Evolutionary conservation across 257 asterid genomes (phyloP).

Genomic region (Ophiorrhiza pumila): DNA sequence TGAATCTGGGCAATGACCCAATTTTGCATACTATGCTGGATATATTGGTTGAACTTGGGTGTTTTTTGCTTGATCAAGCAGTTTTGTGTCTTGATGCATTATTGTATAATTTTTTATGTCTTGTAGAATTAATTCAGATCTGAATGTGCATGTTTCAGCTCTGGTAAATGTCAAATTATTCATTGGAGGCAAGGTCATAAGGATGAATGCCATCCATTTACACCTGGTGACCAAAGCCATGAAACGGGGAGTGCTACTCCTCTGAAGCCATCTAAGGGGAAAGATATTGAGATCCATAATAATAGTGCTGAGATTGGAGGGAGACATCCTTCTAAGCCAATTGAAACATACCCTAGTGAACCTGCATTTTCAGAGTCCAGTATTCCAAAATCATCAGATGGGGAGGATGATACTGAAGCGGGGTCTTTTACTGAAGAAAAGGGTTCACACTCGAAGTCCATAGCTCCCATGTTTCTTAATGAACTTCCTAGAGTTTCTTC

Average conservation of each 20-base stretch:
- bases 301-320: conserved; percentile 30
- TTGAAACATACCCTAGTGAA: conserved; percentile 26
- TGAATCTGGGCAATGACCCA: neutral
- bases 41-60: no score
- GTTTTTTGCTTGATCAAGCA: neutral
- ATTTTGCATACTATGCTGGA: no score
- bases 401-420: conserved; percentile 24
- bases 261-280: conserved; percentile 29
- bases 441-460: conserved; percentile 21
- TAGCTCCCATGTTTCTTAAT: conserved; percentile 23
- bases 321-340: conserved; percentile 24
- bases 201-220: conserved; percentile 61
- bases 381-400: conserved; percentile 20
- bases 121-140: conserved; percentile 8
- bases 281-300: conserved; percentile 29
- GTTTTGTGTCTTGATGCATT: no score
- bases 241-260: conserved; percentile 27
- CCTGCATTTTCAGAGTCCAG: conserved; percentile 24
- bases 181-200: conserved; percentile 93
- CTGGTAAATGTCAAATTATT: conserved; percentile 68
- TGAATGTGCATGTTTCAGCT: conserved; percentile 48
- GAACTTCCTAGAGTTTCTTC: conserved; percentile 31
- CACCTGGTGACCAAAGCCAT: conserved; percentile 21
- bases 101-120: neutral
- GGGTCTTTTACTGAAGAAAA: conserved; percentile 22